phyloP scores from a whole-genome alignment of 257 asterid species.

The Salvia splendens region DNA sequence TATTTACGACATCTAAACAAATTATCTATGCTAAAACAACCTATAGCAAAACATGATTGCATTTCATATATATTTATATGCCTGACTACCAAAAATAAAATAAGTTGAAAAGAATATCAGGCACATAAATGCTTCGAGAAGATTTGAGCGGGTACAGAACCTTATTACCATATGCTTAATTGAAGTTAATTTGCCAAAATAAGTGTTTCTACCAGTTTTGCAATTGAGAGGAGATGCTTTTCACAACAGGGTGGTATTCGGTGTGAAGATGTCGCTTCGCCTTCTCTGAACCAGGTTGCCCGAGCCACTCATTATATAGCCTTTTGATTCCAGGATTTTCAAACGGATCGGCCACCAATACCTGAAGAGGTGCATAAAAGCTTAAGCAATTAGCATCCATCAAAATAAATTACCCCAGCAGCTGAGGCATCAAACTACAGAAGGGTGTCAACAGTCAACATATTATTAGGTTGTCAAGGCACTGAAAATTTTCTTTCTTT shows the following conservation, averaged over 20 bases:
- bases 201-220: conserved; percentile 67
- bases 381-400: conserved; percentile 3
- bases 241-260: conserved; percentile 72
- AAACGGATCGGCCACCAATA: conserved; percentile 59
- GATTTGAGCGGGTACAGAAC: background rate
- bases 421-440: background rate
- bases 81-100: conserved; percentile 23
- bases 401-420: background rate
- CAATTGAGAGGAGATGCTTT: conserved; percentile 84
- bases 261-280: conserved; percentile 79
- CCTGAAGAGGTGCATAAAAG: conserved; percentile 41
- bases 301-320: conserved; percentile 79
- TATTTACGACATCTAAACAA: conserved; percentile 18
- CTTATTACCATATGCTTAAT: conserved; percentile 17
- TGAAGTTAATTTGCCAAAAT: conserved; percentile 6
- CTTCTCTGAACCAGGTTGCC: conserved; percentile 80
- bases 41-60: conserved; percentile 53
- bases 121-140: conserved; percentile 13
- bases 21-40: conserved; percentile 15
- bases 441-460: conserved; percentile 16
- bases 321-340: conserved; percentile 56
- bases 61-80: conserved; percentile 14
- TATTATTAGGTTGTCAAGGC: background rate
- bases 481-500: background rate
- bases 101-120: background rate